Base-by-base conservation (phyloP, 129 eudicot species). In the Arctium lappa region DNA sequence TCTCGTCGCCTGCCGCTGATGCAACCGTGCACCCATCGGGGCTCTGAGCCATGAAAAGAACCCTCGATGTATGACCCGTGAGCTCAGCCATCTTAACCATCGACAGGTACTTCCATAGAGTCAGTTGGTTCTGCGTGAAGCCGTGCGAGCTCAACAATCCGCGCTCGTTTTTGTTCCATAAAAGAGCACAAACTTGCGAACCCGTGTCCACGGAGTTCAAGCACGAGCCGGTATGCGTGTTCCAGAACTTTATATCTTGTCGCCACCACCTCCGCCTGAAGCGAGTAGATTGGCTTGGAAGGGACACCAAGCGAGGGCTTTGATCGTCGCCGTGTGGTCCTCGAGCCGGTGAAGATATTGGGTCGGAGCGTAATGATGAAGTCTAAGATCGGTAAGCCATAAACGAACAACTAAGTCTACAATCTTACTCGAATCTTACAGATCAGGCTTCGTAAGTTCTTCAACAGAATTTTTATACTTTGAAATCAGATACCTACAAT, bases 21-120 rank as follows among this genome's bases (percentile, higher is more conserved):
- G 97, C 99, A 33, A 95, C 98, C 3, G 97, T 93, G 82, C 98
- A 93, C 15, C 99, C 98, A 79, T 93, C 99, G 53, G 98, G 99
- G 72, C 97, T 90, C 92, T 88, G 98, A 69, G 95, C 89, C 98
- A 95, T 93, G 87, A 73, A 91, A 79, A 95, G 94, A 53, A 91
- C 97, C 81, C 97, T 89, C 2, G 97, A 95, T 4, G 97, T 95
- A 77, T 93, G 99, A 33, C 99, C 98, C 9, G 97, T 91, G 34
- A 91, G 94, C 90, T 93, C 99, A 1, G 98, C 97, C 75, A 90
- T 85, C 81, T 93, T 95, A 40, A 90, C 97, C 99, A 95, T 95
- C 0, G 99, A 95, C 1, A 98, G 99, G 72, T 95, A 95, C 82
- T 93, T 95, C 99, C 99, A 95, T 2, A 95, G 85, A 38, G 95